Evolutionary conservation across 305 asterid genomes (phyloP).

Genomic region (Solanum hybrid): DNA sequence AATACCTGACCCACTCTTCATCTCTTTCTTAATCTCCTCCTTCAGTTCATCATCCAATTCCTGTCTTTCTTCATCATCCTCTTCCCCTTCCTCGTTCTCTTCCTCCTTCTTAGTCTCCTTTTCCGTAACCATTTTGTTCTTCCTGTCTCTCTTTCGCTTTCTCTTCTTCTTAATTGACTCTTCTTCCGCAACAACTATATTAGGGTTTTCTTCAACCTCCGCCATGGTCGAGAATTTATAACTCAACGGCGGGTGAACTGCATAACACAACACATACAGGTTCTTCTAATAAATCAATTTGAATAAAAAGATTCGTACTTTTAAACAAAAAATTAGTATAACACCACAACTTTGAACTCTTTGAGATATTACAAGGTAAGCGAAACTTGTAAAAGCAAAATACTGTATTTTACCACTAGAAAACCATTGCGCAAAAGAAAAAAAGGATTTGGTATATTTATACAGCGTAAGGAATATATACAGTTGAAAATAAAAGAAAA

Average conservation of each 20-base stretch:
- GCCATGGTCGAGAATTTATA: background rate
- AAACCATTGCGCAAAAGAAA: background rate
- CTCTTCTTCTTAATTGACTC: constrained; percentile 10
- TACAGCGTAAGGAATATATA: background rate
- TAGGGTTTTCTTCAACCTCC: background rate
- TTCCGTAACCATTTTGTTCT: background rate
- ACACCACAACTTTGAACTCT: background rate
- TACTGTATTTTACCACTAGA: background rate
- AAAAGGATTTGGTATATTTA: background rate
- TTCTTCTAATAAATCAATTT: background rate
- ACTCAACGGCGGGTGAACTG: background rate
- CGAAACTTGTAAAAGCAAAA: background rate
- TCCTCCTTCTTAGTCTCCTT: constrained; percentile 4
- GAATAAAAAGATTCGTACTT: background rate
- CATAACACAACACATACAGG: background rate
- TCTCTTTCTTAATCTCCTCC: constrained; percentile 25
- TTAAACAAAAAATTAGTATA: background rate
- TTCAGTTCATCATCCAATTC: constrained; percentile 1
- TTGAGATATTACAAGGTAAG: background rate
- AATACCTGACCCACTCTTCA: constrained; percentile 57
- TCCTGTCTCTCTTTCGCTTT: constrained; percentile 1
- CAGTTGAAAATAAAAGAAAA: too few relatives aligned
- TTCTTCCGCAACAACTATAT: background rate
- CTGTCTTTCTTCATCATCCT: constrained; percentile 1
- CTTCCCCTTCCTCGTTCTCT: background rate